Percentiles rank a stretch among this genome's conserved stretches.
Evolutionary conservation across 2,329 filamentous ascomycete species (phyloP).

Genomic region (Fusarium tricinctum): DNA sequence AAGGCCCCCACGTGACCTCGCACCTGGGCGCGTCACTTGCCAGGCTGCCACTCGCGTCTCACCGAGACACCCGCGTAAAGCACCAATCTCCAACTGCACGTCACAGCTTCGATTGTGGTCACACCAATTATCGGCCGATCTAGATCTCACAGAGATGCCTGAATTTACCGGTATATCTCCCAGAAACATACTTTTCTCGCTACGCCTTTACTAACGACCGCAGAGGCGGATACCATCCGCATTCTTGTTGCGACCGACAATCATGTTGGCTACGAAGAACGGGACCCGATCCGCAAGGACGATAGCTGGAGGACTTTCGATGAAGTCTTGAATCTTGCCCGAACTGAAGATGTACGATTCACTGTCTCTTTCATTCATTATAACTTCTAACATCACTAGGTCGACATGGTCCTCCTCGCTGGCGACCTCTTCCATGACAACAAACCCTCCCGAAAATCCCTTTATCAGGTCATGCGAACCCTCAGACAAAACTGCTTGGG

Average conservation of each 20-base stretch:
- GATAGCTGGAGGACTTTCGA: constrained; percentile 98
- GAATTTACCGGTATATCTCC: constrained; percentile 49
- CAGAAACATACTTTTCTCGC: too few relatives aligned
- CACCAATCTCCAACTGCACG: constrained; percentile 6
- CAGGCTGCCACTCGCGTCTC: constrained; percentile 32
- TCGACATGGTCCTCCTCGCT: constrained; percentile 96
- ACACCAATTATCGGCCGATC: constrained; percentile 2
- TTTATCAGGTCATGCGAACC: constrained; percentile 98
- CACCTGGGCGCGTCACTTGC: constrained; percentile 47
- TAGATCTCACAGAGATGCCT: constrained; percentile 44
- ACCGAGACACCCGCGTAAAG: constrained; percentile 41
- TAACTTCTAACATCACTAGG: constrained; percentile 55
- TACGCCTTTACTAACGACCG: constrained; percentile 26
- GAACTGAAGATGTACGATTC: constrained; percentile 77
- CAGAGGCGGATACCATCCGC: constrained; percentile 85
- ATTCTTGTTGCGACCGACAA: constrained; percentile 96
- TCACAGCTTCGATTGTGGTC: constrained; percentile 15
- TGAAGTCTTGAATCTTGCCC: constrained; percentile 91
- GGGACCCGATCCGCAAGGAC: constrained; percentile 92
- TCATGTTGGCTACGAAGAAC: constrained; percentile 96
- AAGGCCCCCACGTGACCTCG: constrained; percentile 50
- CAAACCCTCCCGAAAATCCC: constrained; percentile 92
- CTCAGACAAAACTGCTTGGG: constrained; percentile 94
- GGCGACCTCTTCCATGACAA: constrained; percentile 99
- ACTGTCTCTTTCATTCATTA: fast-evolving